A percentile compares a stretch with the other conserved stretches of the same genome.
Evolutionary conservation across 148 eudicot genomes (phyloP).

Genomic region (Silene conica): DNA sequence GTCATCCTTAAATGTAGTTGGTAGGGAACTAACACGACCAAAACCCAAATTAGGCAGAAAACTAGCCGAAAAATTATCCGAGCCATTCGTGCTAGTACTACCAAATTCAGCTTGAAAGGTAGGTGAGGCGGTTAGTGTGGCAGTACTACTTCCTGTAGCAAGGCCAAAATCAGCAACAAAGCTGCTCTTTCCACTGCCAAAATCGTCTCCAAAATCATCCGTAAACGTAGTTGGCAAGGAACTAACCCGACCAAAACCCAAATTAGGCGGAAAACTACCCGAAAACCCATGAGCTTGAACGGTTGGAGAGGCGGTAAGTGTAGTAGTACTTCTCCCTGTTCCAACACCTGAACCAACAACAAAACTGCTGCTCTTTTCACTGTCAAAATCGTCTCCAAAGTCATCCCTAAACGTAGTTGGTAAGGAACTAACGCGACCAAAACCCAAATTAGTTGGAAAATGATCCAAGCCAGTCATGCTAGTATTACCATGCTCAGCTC

Average conservation of each 20-base stretch:
- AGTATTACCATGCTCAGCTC: neutral
- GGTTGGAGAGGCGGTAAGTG: neutral
- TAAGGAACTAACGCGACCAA: neutral
- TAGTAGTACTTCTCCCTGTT: neutral
- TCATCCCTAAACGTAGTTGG: constrained; percentile 9
- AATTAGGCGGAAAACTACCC: neutral
- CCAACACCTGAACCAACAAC: neutral
- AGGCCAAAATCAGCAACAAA: neutral
- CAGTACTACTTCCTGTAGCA: neutral
- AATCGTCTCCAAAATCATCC: neutral
- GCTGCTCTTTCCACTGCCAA: neutral
- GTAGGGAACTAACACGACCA: neutral
- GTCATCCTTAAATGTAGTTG: constrained; percentile 5
- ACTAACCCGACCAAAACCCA: neutral
- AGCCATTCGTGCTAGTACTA: neutral
- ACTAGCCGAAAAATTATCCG: neutral
- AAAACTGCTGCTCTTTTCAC: neutral
- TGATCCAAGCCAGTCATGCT: neutral
- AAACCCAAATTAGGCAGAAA: constrained; percentile 6
- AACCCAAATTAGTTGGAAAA: constrained; percentile 6
- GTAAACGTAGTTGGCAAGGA: constrained; percentile 12
- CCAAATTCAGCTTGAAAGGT: constrained; percentile 8
- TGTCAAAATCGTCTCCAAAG: constrained; percentile 15
- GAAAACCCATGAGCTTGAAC: constrained; percentile 6
- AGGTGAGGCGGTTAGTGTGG: neutral